Evolutionary conservation across 768 basidiomycete genomes (phyloP).

Genomic region (Rhizopogon vesiculosus): DNA sequence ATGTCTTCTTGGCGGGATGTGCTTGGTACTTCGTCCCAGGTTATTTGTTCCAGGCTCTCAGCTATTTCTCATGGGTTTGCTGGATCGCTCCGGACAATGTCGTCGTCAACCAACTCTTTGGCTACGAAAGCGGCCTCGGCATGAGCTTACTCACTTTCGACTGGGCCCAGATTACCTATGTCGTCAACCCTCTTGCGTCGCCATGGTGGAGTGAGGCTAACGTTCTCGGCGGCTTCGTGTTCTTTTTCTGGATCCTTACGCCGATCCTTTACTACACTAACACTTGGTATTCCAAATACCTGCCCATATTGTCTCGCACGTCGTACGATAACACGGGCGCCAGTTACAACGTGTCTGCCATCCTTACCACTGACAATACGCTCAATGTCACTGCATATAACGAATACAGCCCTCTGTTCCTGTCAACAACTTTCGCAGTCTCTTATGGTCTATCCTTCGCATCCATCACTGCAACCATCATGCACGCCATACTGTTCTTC

Average conservation of each 20-base stretch:
- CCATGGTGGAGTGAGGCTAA: slow-evolving; percentile 38
- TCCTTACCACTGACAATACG: slow-evolving; percentile 27
- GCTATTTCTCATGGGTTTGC: slow-evolving; percentile 40
- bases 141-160: slow-evolving; percentile 34
- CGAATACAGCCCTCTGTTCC: slow-evolving; percentile 36
- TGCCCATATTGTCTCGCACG: slow-evolving; percentile 35
- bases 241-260: slow-evolving; percentile 28
- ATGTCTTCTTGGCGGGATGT: slow-evolving; percentile 9
- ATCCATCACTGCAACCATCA: slow-evolving; percentile 34
- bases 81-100: slow-evolving; percentile 37
- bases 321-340: slow-evolving; percentile 41
- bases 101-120: slow-evolving; percentile 26
- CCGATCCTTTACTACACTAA: slow-evolving; percentile 30
- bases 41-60: slow-evolving; percentile 26
- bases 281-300: slow-evolving; percentile 32
- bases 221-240: slow-evolving; percentile 30
- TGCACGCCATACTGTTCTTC: slow-evolving; percentile 47
- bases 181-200: slow-evolving; percentile 30
- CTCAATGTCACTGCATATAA: slow-evolving; percentile 31
- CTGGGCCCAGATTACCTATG: slow-evolving; percentile 59
- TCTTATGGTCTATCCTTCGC: slow-evolving; percentile 47
- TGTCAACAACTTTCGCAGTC: slow-evolving; percentile 48
- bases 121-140: slow-evolving; percentile 31
- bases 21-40: slow-evolving; percentile 27
- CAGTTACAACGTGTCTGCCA: slow-evolving; percentile 34